These are phyloP conservation scores for Cryphonectria nitschkei DNA, from an alignment of 2,329 filamentous ascomycete species.

Conservation along the genomic window DNA sequence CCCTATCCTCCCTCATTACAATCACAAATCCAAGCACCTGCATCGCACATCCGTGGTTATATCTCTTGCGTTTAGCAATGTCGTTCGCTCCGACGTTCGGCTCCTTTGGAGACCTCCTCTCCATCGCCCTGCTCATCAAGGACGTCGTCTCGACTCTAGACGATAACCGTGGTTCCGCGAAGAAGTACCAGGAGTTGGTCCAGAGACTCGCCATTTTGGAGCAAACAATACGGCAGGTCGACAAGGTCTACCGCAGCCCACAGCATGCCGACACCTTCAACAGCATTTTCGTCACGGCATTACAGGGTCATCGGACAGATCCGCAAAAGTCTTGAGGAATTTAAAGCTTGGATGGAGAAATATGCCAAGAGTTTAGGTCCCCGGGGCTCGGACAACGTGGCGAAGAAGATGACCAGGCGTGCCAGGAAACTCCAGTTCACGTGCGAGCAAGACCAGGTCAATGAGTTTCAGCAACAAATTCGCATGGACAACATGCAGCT, in stretches of 20 bases:
- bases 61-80: background rate
- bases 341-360: background rate
- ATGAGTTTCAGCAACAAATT: background rate
- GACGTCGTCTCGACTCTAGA: background rate
- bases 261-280: background rate
- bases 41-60: background rate
- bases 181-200: background rate
- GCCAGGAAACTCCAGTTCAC: background rate
- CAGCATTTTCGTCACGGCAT: background rate
- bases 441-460: background rate
- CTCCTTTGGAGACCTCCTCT: background rate
- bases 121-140: background rate
- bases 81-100: background rate
- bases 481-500: background rate
- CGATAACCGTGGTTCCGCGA: background rate
- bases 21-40: background rate
- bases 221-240: background rate
- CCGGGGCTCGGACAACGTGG: background rate
- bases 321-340: background rate
- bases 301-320: background rate
- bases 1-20: background rate
- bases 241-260: background rate
- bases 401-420: background rate
- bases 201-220: background rate
- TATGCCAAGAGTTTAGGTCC: background rate